These are phyloP conservation scores for Aureobasidium mangrovei DNA, from an alignment of 2,329 filamentous ascomycete species.

Conservation along the genomic window DNA sequence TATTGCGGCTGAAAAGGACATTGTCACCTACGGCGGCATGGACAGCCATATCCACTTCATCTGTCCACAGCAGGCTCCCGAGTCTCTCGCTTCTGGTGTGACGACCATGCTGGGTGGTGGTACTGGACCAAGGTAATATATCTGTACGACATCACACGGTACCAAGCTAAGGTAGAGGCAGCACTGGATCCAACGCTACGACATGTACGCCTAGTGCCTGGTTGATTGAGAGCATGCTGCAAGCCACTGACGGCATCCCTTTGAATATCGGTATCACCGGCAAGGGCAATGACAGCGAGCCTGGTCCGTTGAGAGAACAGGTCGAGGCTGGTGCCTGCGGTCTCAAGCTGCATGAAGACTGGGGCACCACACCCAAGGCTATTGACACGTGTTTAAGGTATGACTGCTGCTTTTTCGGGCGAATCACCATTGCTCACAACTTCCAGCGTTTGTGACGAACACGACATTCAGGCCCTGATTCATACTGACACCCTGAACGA, in stretches of 20 bases:
- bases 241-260: slow-evolving; percentile 71
- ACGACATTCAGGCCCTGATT: slow-evolving; percentile 87
- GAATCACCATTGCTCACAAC: not conserved
- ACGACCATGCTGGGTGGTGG: slow-evolving; percentile 88
- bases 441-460: slow-evolving; percentile 71
- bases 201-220: slow-evolving; percentile 84
- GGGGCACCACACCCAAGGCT: slow-evolving; percentile 82
- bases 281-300: slow-evolving; percentile 80
- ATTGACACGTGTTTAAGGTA: slow-evolving; percentile 69
- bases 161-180: slow-evolving; percentile 26
- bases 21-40: slow-evolving; percentile 81
- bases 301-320: slow-evolving; percentile 66
- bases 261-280: slow-evolving; percentile 86
- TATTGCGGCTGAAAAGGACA: slow-evolving; percentile 80
- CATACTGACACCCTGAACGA: slow-evolving; percentile 96
- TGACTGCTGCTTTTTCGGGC: not conserved
- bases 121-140: slow-evolving; percentile 68
- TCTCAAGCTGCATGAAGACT: slow-evolving; percentile 92
- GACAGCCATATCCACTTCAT: slow-evolving; percentile 93
- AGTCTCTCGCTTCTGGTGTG: slow-evolving; percentile 75
- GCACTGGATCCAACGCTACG: slow-evolving; percentile 81
- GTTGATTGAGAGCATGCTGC: slow-evolving; percentile 81
- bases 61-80: slow-evolving; percentile 82
- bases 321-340: slow-evolving; percentile 76
- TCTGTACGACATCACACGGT: too few relatives aligned